Evolutionary conservation across 2,329 filamentous ascomycete species (phyloP), one percentile per base, ranked within the genome.

Genomic region (Xylaria sp.): DNA sequence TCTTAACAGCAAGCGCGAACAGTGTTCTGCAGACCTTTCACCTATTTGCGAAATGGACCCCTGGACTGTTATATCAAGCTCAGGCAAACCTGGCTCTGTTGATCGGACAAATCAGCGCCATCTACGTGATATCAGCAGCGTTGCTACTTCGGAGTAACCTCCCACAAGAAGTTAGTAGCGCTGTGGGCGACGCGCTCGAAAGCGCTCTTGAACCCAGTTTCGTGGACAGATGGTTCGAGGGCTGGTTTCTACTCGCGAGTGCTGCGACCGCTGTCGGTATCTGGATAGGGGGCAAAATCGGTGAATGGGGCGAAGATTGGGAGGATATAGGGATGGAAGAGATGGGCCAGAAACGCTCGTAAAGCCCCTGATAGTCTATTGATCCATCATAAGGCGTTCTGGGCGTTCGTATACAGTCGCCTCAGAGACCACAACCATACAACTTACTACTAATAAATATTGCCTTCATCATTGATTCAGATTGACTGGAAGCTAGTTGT

Each of bases 171-270:
- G 87, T 93, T 70, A 86, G 90, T 60, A 86, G 84, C 54, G 89
- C 89, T 1, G 89, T 95, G 2, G 86, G 85, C 2, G 89, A 92
- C 65, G 90, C 90, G 1, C 76, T 96, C 35, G 86, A 90, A 49
- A 89, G 89, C 18, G 89, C 90, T 13, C 78, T 95, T 7, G 87
- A 90, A 68, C 84, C 84, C 5, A 78, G 79, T 0, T 91, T 90
- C 68, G 88, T 90, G 4, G 86, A 95, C 68, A 80, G 83, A 35
- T 96, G 91, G 91, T 96, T 96, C 67, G 91, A 96, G 72, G 86
- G 85, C 6, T 93, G 91, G 87, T 96, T 95, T 72, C 73, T 96
- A 58, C 71, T 86, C 2, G 87, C 88, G 4, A 88, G 86, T 63
- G 76, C 79, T 0, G 69, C 81, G 10, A 94, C 91, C 1, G 85